phyloP scores from a whole-genome alignment of 306 rosid genomes.

The Fagus crenata region DNA sequence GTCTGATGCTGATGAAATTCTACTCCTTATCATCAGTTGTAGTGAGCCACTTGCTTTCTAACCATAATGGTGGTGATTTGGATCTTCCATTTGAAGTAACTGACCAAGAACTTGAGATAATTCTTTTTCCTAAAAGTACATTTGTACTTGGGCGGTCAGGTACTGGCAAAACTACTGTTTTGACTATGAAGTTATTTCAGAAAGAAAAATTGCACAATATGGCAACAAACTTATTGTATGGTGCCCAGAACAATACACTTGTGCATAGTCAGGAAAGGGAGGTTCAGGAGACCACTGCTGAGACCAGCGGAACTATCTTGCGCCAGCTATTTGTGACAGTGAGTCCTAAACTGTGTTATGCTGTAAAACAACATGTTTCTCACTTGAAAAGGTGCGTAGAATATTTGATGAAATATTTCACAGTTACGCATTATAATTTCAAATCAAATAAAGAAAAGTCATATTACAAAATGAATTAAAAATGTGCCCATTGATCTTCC shows the following conservation, averaged over 20 bases:
- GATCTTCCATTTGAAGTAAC: slow-evolving; percentile 80
- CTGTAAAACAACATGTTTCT: slow-evolving; percentile 61
- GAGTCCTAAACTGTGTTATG: slow-evolving; percentile 73
- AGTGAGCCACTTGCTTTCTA: slow-evolving; percentile 62
- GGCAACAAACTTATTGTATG: slow-evolving; percentile 36
- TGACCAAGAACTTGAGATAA: slow-evolving; percentile 61
- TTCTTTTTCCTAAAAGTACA: slow-evolving; percentile 53
- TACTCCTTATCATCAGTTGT: slow-evolving; percentile 54
- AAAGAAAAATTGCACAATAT: slow-evolving; percentile 49
- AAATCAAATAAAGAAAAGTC: no score
- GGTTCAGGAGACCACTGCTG: slow-evolving; percentile 18
- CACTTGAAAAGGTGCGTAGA: slow-evolving; percentile 60
- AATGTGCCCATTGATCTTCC: no score
- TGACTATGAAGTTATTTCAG: slow-evolving; percentile 71
- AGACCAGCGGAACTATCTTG: slow-evolving; percentile 32
- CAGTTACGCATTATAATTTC: no score
- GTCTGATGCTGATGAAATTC: slow-evolving; percentile 77
- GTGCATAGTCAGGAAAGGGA: slow-evolving; percentile 20
- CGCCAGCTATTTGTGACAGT: slow-evolving; percentile 78
- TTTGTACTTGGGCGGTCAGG: slow-evolving; percentile 86
- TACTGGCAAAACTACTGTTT: slow-evolving; percentile 82
- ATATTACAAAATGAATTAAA: no score
- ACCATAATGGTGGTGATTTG: slow-evolving; percentile 47
- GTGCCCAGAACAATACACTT: not conserved
- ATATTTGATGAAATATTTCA: not conserved